phyloP scores from a whole-genome alignment of 495 filamentous ascomycete species.

The Durotheca rogersii region DNA sequence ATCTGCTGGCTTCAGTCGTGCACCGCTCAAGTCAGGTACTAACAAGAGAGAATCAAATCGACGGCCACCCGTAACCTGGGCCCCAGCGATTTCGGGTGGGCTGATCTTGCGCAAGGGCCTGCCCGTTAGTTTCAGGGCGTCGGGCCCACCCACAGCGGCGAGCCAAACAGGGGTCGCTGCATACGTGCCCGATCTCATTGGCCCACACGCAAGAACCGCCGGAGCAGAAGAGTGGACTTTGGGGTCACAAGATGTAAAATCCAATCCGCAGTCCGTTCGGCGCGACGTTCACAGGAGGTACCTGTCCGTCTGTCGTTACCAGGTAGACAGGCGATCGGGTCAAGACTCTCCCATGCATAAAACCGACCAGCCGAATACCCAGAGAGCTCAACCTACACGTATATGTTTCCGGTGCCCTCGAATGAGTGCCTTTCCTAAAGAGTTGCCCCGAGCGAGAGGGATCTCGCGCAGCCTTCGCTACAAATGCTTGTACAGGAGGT shows the following conservation, averaged over 20 bases:
- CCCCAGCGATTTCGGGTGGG: constrained; percentile 17
- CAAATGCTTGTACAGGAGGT: too few relatives aligned
- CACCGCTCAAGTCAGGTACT: too few relatives aligned
- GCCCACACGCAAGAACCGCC: constrained; percentile 19
- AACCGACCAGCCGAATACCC: too few relatives aligned
- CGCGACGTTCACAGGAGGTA: neutral
- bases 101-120: constrained; percentile 31
- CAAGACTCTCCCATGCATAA: too few relatives aligned
- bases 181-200: constrained; percentile 11
- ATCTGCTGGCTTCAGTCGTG: too few relatives aligned
- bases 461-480: too few relatives aligned
- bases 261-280: constrained; percentile 7
- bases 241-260: constrained; percentile 34
- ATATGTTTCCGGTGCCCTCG: too few relatives aligned
- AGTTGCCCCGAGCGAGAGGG: too few relatives aligned
- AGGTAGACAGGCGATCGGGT: too few relatives aligned
- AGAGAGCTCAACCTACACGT: too few relatives aligned
- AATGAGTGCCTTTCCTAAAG: too few relatives aligned
- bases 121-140: constrained; percentile 30
- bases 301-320: neutral
- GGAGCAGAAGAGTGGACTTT: constrained; percentile 27
- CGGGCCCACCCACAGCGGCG: constrained; percentile 19
- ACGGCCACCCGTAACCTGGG: constrained; percentile 22
- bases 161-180: constrained; percentile 9
- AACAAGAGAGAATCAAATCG: too few relatives aligned